phyloP scores from a whole-genome alignment of 139 green algal genomes.

The Diplosphaera chodatii region DNA sequence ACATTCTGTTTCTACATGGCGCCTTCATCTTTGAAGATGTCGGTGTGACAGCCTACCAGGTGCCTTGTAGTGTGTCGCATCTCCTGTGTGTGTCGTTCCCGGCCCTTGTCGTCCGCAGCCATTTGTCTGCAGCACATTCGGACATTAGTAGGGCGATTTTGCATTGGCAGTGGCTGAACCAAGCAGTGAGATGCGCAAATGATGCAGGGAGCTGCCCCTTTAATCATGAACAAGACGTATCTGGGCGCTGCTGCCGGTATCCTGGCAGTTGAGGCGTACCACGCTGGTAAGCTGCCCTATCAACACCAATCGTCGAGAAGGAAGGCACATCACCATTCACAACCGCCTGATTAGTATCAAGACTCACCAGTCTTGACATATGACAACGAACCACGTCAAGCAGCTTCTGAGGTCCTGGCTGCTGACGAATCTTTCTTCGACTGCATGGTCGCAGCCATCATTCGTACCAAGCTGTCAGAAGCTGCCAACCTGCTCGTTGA shows the following conservation, averaged over 20 bases:
- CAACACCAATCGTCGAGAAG: not conserved
- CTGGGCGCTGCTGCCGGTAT: conserved; percentile 37
- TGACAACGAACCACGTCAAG: not conserved
- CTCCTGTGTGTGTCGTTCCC: not conserved
- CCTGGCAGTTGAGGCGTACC: conserved; percentile 45
- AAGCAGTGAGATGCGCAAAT: not conserved
- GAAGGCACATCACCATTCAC: not conserved
- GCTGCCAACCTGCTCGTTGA: not conserved
- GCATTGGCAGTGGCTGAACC: not conserved
- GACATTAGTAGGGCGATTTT: not conserved
- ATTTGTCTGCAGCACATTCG: not conserved
- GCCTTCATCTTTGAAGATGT: conserved; percentile 61
- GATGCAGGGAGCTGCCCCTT: conserved; percentile 14
- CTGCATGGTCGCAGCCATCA: conserved; percentile 9
- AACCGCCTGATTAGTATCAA: too few species aligned
- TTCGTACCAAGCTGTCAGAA: conserved; percentile 24
- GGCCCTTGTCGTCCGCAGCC: not conserved
- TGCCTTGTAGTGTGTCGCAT: too few species aligned
- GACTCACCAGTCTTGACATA: too few species aligned
- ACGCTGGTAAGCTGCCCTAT: conserved; percentile 13
- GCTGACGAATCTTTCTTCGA: not conserved
- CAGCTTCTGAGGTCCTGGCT: too few species aligned
- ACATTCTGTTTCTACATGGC: conserved; percentile 45
- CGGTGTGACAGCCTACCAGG: conserved; percentile 41
- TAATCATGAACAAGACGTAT: conserved; percentile 15